phyloP scores from a whole-genome alignment of 2,329 filamentous ascomycete species.

The Sporothrix humicola region DNA sequence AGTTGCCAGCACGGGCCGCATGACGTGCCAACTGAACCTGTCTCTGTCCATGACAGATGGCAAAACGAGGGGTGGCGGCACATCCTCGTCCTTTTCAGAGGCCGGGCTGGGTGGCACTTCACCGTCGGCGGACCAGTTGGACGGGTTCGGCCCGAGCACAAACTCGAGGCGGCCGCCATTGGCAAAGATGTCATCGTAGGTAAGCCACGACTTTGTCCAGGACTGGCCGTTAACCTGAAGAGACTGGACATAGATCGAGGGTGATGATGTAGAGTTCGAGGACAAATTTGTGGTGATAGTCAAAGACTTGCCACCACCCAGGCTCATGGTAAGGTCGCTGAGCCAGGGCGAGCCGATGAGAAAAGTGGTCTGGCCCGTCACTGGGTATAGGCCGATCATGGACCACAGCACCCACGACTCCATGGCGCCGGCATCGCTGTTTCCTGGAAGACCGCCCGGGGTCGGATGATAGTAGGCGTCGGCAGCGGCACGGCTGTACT shows the following conservation, averaged over 20 bases:
- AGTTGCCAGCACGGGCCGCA: background rate
- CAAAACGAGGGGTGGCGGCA: background rate
- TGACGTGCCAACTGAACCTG: background rate
- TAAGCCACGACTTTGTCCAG: conserved; percentile 70
- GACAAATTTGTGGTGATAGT: conserved; percentile 52
- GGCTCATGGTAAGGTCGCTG: conserved; percentile 61
- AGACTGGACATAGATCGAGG: conserved; percentile 66
- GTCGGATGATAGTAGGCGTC: conserved; percentile 64
- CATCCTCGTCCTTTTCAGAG: background rate
- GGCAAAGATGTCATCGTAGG: conserved; percentile 69
- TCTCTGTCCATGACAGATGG: background rate
- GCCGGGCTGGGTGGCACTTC: conserved; percentile 18
- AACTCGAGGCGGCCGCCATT: conserved; percentile 68
- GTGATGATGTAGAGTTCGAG: conserved; percentile 50
- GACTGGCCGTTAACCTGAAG: conserved; percentile 66
- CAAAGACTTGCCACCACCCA: conserved; percentile 61
- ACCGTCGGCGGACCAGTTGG: conserved; percentile 52
- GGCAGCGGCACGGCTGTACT: conserved; percentile 63
- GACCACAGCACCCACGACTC: conserved; percentile 72
- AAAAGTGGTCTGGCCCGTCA: conserved; percentile 72
- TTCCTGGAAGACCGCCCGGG: conserved; percentile 66
- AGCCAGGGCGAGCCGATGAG: conserved; percentile 70
- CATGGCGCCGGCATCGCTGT: conserved; percentile 75
- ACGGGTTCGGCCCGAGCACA: conserved; percentile 60
- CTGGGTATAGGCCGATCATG: conserved; percentile 70